Evolutionary conservation across 768 basidiomycete genomes (phyloP).

Genomic region (Tricholoma furcatifolium): DNA sequence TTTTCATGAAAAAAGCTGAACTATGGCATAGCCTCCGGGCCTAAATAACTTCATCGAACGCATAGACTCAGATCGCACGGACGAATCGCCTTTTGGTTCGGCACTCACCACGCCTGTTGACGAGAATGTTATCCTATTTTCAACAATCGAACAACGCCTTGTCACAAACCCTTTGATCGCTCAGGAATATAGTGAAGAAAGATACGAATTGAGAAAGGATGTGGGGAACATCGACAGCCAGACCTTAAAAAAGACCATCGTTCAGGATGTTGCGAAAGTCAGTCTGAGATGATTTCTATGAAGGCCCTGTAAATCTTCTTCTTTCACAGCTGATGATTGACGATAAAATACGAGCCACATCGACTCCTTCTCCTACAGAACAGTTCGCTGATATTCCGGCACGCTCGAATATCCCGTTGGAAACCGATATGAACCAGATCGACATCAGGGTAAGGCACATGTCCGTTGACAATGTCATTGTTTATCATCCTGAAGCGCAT

Average conservation of each 20-base stretch:
- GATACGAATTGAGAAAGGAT: neutral
- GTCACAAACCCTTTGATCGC: conserved; percentile 3
- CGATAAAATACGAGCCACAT: neutral
- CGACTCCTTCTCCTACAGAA: conserved; percentile 1
- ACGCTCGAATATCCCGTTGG: neutral
- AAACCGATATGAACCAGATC: conserved; percentile 2
- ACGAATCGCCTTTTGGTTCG: conserved; percentile 42
- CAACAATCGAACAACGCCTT: conserved; percentile 14
- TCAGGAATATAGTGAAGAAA: neutral
- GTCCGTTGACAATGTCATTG: too few species aligned
- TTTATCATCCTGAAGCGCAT: too few species aligned
- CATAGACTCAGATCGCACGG: conserved; percentile 35
- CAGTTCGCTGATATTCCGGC: neutral
- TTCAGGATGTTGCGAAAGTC: conserved; percentile 4
- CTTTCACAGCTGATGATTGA: neutral
- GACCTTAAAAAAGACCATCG: neutral
- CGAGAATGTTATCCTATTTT: conserved; percentile 23
- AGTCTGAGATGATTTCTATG: neutral
- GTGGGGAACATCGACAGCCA: neutral
- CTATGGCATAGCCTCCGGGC: neutral
- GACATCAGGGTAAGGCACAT: neutral
- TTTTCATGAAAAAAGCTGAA: neutral
- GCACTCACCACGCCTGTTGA: conserved; percentile 41
- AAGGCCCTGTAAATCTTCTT: neutral
- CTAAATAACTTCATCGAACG: conserved; percentile 18